Evolutionary conservation across 257 asterid species (phyloP).

Genomic region (Ilex asprella): DNA sequence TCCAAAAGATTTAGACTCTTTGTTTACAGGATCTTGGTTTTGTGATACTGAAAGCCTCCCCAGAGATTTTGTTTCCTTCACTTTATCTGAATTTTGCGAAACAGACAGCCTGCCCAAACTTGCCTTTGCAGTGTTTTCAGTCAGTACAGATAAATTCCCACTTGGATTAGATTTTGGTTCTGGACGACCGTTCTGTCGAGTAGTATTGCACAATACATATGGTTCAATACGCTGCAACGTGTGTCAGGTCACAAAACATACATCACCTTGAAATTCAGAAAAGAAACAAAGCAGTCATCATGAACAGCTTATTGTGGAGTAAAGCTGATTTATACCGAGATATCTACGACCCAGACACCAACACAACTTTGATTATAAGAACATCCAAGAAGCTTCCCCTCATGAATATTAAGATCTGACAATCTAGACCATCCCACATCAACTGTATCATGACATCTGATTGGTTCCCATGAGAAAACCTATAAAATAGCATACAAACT

Average conservation of each 20-base stretch:
- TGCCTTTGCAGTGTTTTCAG: slow-evolving; percentile 52
- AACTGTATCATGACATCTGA: slow-evolving; percentile 78
- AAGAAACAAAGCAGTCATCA: slow-evolving; percentile 19
- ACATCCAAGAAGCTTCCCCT: slow-evolving; percentile 99
- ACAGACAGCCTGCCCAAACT: slow-evolving; percentile 71
- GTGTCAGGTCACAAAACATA: slow-evolving; percentile 19
- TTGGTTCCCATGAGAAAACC: slow-evolving; percentile 99
- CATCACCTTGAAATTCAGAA: slow-evolving; percentile 17
- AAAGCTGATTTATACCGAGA: slow-evolving; percentile 49
- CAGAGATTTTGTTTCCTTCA: slow-evolving; percentile 63
- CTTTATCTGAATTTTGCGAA: slow-evolving; percentile 65
- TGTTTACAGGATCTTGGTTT: slow-evolving; percentile 48
- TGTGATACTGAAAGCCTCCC: slow-evolving; percentile 61
- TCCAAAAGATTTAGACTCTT: slow-evolving; percentile 63
- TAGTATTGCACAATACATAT: slow-evolving; percentile 54
- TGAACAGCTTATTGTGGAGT: slow-evolving; percentile 6
- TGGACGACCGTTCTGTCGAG: slow-evolving; percentile 47
- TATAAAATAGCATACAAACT: slow-evolving; percentile 13
- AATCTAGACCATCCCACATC: slow-evolving; percentile 99
- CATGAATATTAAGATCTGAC: slow-evolving; percentile 95
- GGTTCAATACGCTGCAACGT: slow-evolving; percentile 85
- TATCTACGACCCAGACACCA: slow-evolving; percentile 99
- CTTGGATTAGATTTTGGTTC: slow-evolving; percentile 60
- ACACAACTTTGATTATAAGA: slow-evolving; percentile 98
- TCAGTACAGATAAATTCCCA: slow-evolving; percentile 40